Evolutionary conservation across 495 filamentous ascomycete species (phyloP).

Genomic region (Xylaria telfairii): DNA sequence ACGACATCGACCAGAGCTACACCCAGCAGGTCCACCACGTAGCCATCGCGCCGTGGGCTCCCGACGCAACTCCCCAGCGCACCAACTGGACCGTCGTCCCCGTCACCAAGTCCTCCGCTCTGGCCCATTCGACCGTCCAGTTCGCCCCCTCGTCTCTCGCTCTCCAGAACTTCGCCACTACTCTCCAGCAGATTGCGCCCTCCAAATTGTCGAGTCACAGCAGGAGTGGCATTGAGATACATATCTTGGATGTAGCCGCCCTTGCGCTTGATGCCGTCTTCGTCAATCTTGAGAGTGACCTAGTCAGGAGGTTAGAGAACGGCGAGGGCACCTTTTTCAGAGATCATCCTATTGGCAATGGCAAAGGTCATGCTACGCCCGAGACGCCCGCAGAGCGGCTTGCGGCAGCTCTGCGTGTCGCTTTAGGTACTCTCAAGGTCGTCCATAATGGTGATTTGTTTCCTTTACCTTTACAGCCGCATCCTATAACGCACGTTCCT

Average conservation of each 20-base stretch:
- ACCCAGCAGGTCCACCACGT: constrained; percentile 61
- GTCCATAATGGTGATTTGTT: constrained; percentile 86
- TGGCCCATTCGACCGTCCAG: constrained; percentile 75
- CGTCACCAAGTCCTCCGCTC: constrained; percentile 64
- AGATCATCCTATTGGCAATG: constrained; percentile 48
- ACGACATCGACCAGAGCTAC: constrained; percentile 39
- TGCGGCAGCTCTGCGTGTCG: constrained; percentile 77
- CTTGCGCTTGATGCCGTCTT: constrained; percentile 82
- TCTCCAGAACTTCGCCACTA: constrained; percentile 74
- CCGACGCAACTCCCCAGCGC: constrained; percentile 66
- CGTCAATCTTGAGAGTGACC: constrained; percentile 81
- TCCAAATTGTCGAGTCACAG: constrained; percentile 67
- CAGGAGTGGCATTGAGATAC: constrained; percentile 74
- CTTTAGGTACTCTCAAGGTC: constrained; percentile 71
- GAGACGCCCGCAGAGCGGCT: constrained; percentile 67
- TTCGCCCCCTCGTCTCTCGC: constrained; percentile 83
- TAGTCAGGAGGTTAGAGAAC: constrained; percentile 61
- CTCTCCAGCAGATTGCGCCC: constrained; percentile 63
- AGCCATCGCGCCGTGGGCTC: constrained; percentile 82
- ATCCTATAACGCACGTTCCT: constrained; percentile 86
- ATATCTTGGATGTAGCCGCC: constrained; percentile 79
- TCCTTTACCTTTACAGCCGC: constrained; percentile 80
- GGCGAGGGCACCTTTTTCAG: constrained; percentile 63
- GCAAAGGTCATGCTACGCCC: constrained; percentile 33
- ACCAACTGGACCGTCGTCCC: constrained; percentile 85